Evolutionary conservation across 345 rosid species (phyloP).

Genomic region (Euphorbia tirucalli): DNA sequence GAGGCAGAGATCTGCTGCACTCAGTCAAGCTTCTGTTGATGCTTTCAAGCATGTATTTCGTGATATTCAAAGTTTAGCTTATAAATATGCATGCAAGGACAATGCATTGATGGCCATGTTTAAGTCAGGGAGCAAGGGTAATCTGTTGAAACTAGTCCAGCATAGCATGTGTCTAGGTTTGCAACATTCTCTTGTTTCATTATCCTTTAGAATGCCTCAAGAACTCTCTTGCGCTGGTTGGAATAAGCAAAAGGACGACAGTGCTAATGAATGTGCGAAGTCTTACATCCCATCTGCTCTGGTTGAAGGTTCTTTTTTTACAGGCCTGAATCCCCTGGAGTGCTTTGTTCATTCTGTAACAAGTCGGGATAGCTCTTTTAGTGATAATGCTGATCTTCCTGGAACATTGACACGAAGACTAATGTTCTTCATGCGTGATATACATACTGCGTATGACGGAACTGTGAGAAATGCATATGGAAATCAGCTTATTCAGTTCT

Average conservation of each 20-base stretch:
- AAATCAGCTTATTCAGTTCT: constrained; percentile 71
- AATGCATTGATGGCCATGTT: constrained; percentile 77
- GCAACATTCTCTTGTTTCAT: constrained; percentile 71
- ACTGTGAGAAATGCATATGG: constrained; percentile 83
- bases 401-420: constrained; percentile 78
- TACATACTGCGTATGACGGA: constrained; percentile 72
- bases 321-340: constrained; percentile 80
- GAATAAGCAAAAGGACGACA: constrained; percentile 48
- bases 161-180: constrained; percentile 89
- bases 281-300: constrained; percentile 70
- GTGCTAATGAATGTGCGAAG: constrained; percentile 40
- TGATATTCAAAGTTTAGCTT: constrained; percentile 69
- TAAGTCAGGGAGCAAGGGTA: constrained; percentile 96
- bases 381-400: constrained; percentile 95
- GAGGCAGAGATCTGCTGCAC: constrained; percentile 74
- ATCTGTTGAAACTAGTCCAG: constrained; percentile 67
- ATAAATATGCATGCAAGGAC: constrained; percentile 52
- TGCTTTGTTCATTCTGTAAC: constrained; percentile 85
- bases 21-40: constrained; percentile 69
- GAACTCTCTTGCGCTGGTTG: constrained; percentile 64
- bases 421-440: constrained; percentile 87
- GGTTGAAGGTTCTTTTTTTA: constrained; percentile 62
- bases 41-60: constrained; percentile 71
- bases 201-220: constrained; percentile 78
- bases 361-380: constrained; percentile 73